Percentiles rank a stretch among this genome's conserved stretches.
phyloP scores from a whole-genome alignment of 352 stramenopile genomes.

The Globisporangium barbulae region DNA sequence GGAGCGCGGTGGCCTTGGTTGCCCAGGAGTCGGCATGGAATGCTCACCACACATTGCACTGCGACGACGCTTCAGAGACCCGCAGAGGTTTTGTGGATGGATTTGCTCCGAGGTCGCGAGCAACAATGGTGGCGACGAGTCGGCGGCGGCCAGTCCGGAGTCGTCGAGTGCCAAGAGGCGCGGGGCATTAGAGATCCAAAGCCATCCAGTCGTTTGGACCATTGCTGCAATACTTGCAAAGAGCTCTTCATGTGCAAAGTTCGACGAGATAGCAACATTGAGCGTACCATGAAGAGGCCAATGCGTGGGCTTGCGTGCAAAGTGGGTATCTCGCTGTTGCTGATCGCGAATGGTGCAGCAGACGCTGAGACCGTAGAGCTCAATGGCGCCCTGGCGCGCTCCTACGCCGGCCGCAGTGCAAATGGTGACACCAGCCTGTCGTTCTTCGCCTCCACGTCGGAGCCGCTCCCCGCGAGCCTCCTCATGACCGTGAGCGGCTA shows the following conservation, averaged over 20 bases:
- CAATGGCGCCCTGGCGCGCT: slow-evolving; percentile 9
- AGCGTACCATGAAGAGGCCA: background rate
- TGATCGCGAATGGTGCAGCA: background rate
- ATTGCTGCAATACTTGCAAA: background rate
- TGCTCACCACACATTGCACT: no score
- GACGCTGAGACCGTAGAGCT: slow-evolving; percentile 5
- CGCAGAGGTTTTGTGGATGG: background rate
- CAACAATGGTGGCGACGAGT: background rate
- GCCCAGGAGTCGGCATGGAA: no score
- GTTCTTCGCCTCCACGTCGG: background rate
- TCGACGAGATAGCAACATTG: background rate
- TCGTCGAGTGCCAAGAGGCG: background rate
- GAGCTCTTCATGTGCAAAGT: background rate
- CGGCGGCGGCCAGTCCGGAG: no score
- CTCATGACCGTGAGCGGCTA: slow-evolving; percentile 11
- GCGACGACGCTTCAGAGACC: no score
- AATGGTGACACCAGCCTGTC: background rate
- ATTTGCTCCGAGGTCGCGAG: background rate
- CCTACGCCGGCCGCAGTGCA: slow-evolving; percentile 5
- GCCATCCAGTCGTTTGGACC: background rate
- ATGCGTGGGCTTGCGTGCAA: background rate
- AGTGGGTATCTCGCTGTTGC: background rate
- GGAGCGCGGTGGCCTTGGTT: no score
- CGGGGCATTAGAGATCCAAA: background rate
- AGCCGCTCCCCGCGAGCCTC: slow-evolving; percentile 13